These are phyloP conservation scores for Aeminium ludgeri DNA, from an alignment of 495 filamentous ascomycete genomes.

Conservation along the genomic window DNA sequence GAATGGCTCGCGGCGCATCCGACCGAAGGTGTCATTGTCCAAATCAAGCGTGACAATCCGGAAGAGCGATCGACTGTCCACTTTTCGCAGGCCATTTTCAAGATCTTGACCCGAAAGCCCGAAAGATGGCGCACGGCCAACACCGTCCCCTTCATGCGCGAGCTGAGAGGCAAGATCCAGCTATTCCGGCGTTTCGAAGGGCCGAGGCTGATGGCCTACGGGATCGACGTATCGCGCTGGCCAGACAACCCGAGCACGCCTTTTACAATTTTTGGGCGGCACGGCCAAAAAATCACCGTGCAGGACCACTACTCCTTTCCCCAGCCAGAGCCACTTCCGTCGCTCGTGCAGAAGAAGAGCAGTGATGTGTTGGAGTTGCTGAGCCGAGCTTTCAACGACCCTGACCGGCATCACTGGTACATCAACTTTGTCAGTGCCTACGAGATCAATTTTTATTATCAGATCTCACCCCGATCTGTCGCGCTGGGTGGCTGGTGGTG, in stretches of 20 bases:
- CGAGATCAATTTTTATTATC: conserved; percentile 13
- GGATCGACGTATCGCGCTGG: conserved; percentile 15
- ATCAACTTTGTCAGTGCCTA: conserved; percentile 16
- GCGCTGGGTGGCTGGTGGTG: conserved; percentile 12
- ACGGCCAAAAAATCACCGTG: conserved; percentile 8
- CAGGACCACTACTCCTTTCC: conserved; percentile 15
- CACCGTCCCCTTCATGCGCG: conserved; percentile 7
- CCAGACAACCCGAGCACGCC: conserved; percentile 10
- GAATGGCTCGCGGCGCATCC: conserved; percentile 6
- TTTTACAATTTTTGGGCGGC: conserved; percentile 12
- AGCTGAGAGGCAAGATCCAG: conserved; percentile 14
- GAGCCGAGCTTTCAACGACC: background rate
- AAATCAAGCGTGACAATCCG: conserved; percentile 12
- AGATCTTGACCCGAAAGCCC: background rate
- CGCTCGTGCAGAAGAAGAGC: conserved; percentile 9
- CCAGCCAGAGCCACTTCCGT: conserved; percentile 1
- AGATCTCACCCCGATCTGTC: conserved; percentile 10
- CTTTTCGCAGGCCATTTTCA: conserved; percentile 8
- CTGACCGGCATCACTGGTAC: conserved; percentile 9
- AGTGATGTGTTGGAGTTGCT: conserved; percentile 9
- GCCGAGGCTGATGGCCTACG: conserved; percentile 5
- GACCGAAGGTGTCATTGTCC: conserved; percentile 12
- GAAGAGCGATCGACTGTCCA: conserved; percentile 6
- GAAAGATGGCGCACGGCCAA: conserved; percentile 14
- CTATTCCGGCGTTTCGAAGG: conserved; percentile 12